phyloP scores from a whole-genome alignment of 306 rosid genomes.

The Glycine latifolia region DNA sequence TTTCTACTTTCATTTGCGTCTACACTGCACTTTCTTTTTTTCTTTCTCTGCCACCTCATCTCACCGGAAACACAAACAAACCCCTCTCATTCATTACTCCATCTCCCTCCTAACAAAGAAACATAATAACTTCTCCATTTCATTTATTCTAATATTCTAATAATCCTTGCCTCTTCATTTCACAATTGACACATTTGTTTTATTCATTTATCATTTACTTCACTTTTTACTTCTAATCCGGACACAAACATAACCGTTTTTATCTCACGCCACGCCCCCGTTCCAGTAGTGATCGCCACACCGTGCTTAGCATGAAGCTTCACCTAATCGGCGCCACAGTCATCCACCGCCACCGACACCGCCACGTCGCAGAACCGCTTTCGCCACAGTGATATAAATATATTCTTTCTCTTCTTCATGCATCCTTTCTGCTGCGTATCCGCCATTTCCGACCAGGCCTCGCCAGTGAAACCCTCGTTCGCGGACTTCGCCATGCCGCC shows the following conservation, averaged over 20 bases:
- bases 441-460: conserved; percentile 75
- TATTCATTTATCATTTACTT: not conserved
- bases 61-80: conserved; percentile 24
- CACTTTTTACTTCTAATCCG: conserved; percentile 7
- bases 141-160: conserved; percentile 16
- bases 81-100: conserved; percentile 33
- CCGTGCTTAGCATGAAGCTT: conserved; percentile 44
- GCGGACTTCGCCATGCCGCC: conserved; percentile 64
- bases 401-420: conserved; percentile 54
- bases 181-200: conserved; percentile 3
- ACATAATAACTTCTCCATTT: not conserved
- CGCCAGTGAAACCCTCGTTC: conserved; percentile 62
- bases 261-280: conserved; percentile 32
- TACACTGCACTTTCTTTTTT: not conserved
- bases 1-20: too few relatives aligned
- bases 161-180: conserved; percentile 37
- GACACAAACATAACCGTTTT: conserved; percentile 56
- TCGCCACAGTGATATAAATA: conserved; percentile 23
- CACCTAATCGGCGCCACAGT: conserved; percentile 35
- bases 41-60: too few relatives aligned
- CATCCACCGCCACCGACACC: not conserved
- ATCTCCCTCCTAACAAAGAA: not conserved
- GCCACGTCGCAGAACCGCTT: conserved; percentile 32
- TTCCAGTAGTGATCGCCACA: conserved; percentile 10
- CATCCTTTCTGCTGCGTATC: conserved; percentile 88